These are phyloP conservation scores for Entoloma clypeatum DNA, from an alignment of 1,284 basidiomycete genomes.

Conservation along the genomic window DNA sequence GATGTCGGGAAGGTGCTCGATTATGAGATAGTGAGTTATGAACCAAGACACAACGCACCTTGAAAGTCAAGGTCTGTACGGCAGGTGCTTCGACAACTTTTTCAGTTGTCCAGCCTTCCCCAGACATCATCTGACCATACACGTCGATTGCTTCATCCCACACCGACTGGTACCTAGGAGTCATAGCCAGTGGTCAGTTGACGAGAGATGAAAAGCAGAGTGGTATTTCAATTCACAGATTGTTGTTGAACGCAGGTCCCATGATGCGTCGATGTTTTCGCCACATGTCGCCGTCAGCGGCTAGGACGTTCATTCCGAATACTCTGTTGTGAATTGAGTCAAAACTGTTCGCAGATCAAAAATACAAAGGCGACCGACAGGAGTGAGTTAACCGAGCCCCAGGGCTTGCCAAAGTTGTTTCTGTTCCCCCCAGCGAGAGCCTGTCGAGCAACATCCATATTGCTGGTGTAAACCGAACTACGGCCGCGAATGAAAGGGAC, in stretches of 20 bases:
- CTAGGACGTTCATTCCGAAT: constrained; percentile 46
- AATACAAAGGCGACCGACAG: constrained; percentile 26
- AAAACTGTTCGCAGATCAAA: not conserved
- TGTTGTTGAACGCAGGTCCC: constrained; percentile 47
- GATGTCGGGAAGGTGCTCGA: no score
- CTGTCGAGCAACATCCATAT: constrained; percentile 47
- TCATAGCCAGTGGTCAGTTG: constrained; percentile 4
- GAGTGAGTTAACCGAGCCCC: constrained; percentile 27
- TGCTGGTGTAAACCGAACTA: constrained; percentile 42
- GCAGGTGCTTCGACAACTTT: constrained; percentile 33
- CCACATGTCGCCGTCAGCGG: constrained; percentile 43
- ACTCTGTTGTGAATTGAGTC: constrained; percentile 32
- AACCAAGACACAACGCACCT: constrained; percentile 27
- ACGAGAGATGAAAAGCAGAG: not conserved
- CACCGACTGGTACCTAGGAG: constrained; percentile 40
- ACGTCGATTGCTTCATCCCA: constrained; percentile 40
- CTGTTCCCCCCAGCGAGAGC: constrained; percentile 37
- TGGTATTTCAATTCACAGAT: constrained; percentile 37
- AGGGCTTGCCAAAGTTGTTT: constrained; percentile 41
- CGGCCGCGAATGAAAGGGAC: constrained; percentile 39
- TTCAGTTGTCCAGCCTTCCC: constrained; percentile 40
- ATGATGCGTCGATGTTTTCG: constrained; percentile 45
- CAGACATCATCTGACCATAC: constrained; percentile 42
- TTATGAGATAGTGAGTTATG: not conserved
- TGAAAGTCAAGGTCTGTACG: constrained; percentile 41